phyloP scores from a whole-genome alignment of 2,329 filamentous ascomycete genomes.

The Penicillium sclerotiorum region DNA sequence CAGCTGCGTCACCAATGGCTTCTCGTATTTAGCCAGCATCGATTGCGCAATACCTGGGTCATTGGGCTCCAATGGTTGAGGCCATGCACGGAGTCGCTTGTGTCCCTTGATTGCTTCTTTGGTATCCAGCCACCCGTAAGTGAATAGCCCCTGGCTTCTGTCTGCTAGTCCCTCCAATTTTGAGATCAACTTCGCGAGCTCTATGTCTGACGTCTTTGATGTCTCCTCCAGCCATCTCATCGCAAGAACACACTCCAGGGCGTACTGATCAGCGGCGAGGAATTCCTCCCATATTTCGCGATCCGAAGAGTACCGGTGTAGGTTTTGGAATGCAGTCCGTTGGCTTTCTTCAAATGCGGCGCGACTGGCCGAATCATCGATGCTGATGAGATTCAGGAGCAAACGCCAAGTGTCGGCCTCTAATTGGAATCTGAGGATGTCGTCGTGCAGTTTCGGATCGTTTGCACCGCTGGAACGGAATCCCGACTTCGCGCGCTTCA shows the following conservation, averaged over 20 bases:
- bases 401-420: conserved; percentile 93
- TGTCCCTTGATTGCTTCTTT: conserved; percentile 85
- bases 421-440: conserved; percentile 67
- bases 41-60: conserved; percentile 60
- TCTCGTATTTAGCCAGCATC: conserved; percentile 60
- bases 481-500: conserved; percentile 41
- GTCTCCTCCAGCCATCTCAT: conserved; percentile 85
- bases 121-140: conserved; percentile 90
- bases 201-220: conserved; percentile 66
- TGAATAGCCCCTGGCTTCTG: conserved; percentile 73
- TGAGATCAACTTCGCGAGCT: conserved; percentile 71
- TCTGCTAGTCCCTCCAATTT: conserved; percentile 77
- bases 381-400: conserved; percentile 70
- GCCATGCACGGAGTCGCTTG: conserved; percentile 75
- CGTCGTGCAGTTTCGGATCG: conserved; percentile 34
- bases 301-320: conserved; percentile 62
- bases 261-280: conserved; percentile 69
- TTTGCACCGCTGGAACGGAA: conserved; percentile 28
- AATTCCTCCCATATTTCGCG: conserved; percentile 73
- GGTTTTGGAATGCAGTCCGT: conserved; percentile 42
- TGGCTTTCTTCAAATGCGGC: conserved; percentile 43
- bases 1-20: conserved; percentile 77
- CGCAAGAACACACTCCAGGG: conserved; percentile 76
- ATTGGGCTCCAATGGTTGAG: conserved; percentile 65
- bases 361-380: conserved; percentile 61